Percentiles rank a stretch among this genome's conserved stretches.
Conservation (phyloP, 352 stramenopile species). For the Phytophthora aleatoria region DNA sequence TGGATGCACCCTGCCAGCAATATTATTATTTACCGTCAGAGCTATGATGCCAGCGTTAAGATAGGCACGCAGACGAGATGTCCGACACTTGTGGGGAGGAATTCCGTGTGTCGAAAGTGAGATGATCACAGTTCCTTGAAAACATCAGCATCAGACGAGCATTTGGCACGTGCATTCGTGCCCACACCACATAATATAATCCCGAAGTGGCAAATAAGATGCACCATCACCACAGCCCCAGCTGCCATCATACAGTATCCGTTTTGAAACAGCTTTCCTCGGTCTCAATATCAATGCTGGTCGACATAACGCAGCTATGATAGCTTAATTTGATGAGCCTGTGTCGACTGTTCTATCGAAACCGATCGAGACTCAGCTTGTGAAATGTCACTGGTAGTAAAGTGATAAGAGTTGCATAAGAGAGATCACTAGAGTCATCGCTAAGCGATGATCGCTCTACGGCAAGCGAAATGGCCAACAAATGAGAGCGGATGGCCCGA, state of each 20-base stretch:
- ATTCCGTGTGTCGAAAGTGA: neutral
- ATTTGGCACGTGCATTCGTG: neutral
- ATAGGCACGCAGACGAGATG: no score
- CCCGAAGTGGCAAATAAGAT: neutral
- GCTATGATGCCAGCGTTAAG: no score
- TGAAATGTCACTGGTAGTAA: neutral
- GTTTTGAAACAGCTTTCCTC: constrained; percentile 17
- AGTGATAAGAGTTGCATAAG: constrained; percentile 1
- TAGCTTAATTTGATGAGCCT: no score
- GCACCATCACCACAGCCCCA: constrained; percentile 1
- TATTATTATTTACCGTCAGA: no score
- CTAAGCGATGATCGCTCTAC: neutral
- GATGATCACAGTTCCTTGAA: neutral
- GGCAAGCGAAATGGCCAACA: constrained; percentile 15
- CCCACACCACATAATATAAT: neutral
- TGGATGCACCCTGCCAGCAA: no score
- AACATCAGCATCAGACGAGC: neutral
- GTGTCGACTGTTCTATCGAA: constrained; percentile 1
- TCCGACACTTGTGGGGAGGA: no score
- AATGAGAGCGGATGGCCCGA: neutral
- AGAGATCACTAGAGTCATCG: neutral
- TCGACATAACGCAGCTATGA: neutral
- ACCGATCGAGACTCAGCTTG: constrained; percentile 1
- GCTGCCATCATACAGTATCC: constrained; percentile 1
- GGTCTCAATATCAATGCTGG: neutral